These are phyloP conservation scores for Pelagophyceae sp. DNA, from an alignment of 352 stramenopile genomes.

Conservation along the genomic window DNA sequence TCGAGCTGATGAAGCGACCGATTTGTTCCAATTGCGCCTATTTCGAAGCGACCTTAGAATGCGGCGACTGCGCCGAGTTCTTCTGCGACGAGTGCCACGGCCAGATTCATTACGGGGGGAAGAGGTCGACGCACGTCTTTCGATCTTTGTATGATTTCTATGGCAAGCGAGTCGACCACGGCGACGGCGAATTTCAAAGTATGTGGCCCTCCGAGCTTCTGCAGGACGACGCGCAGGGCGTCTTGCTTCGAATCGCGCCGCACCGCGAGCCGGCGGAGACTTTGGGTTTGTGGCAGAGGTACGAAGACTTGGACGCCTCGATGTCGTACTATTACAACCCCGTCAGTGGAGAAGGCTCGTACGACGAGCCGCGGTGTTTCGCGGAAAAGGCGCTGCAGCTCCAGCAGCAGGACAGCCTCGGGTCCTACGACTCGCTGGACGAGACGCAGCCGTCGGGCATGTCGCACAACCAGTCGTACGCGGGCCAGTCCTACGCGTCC, in stretches of 20 bases:
- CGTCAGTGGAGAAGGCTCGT: constrained; percentile 20
- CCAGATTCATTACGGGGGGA: constrained; percentile 69
- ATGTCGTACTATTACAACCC: constrained; percentile 28
- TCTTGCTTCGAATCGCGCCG: constrained; percentile 48
- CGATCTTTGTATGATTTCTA: constrained; percentile 79
- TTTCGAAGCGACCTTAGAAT: constrained; percentile 65
- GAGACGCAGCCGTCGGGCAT: no score
- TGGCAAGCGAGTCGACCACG: constrained; percentile 75
- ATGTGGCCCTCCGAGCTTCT: constrained; percentile 73
- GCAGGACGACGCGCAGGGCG: constrained; percentile 70
- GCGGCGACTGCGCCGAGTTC: constrained; percentile 69
- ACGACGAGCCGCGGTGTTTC: constrained; percentile 20
- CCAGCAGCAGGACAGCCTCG: no score
- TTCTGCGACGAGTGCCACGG: constrained; percentile 75
- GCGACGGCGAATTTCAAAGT: constrained; percentile 71
- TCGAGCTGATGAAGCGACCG: constrained; percentile 73
- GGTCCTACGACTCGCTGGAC: no score
- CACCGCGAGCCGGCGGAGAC: constrained; percentile 25
- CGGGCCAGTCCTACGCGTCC: no score
- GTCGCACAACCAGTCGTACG: no score
- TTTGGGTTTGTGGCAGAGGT: constrained; percentile 23
- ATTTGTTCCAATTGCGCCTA: constrained; percentile 72
- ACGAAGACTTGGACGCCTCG: constrained; percentile 7
- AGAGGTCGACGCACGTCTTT: constrained; percentile 64
- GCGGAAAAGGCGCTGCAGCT: no score